phyloP scores from a whole-genome alignment of 352 stramenopile genomes.

The Phytophthora sp. region DNA sequence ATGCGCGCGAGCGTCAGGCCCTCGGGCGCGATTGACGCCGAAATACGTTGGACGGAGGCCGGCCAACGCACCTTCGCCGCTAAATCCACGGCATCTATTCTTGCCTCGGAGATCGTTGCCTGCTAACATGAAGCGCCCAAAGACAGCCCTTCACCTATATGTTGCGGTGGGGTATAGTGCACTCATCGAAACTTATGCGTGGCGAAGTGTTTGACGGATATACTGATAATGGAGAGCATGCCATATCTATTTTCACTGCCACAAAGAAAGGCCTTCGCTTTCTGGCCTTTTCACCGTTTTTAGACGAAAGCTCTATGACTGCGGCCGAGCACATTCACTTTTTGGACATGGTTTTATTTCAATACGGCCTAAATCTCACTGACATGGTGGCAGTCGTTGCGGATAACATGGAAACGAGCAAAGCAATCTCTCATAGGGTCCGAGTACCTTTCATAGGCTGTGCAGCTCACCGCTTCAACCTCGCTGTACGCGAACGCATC shows the following conservation, averaged over 20 bases:
- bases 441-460: background rate
- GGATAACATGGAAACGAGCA: conserved; percentile 15
- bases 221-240: background rate
- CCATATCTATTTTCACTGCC: background rate
- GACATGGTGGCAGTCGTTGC: conserved; percentile 9
- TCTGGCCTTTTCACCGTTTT: background rate
- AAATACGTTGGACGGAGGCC: no score
- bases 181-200: no score
- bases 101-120: no score
- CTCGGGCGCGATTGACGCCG: no score
- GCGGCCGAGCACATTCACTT: conserved; percentile 9
- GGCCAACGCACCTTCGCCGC: no score
- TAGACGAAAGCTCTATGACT: background rate
- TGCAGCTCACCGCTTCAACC: conserved; percentile 11
- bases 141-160: no score
- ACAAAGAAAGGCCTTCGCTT: background rate
- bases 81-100: no score
- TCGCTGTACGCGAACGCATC: background rate
- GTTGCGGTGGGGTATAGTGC: no score
- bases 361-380: conserved; percentile 2
- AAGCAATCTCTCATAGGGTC: conserved; percentile 1
- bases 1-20: no score
- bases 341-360: background rate
- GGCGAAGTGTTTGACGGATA: background rate
- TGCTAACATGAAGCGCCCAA: no score